Percentiles rank a stretch among this genome's conserved stretches.
These are phyloP conservation scores for Thalia dealbata DNA, from an alignment of 176 grass and related monocot genomes.

Conservation along the genomic window DNA sequence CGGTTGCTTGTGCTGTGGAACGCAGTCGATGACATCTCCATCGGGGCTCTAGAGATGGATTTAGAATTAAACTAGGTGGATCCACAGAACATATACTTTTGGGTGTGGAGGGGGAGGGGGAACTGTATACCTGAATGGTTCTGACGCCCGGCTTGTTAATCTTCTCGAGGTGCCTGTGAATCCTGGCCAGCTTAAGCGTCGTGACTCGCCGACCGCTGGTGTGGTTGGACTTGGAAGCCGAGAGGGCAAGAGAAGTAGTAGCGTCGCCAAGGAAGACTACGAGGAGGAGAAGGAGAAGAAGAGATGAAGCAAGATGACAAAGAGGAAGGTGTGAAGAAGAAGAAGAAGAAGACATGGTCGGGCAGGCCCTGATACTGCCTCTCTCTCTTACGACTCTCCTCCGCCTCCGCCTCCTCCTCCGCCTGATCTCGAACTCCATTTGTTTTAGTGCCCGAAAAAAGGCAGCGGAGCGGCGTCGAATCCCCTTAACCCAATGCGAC, in stretches of 20 bases:
- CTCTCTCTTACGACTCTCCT: slow-evolving; percentile 9
- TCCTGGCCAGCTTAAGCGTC: slow-evolving; percentile 34
- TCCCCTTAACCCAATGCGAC: not conserved
- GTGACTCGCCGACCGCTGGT: slow-evolving; percentile 6
- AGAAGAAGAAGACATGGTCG: not conserved
- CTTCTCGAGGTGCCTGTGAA: slow-evolving; percentile 49
- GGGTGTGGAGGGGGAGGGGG: too few relatives aligned
- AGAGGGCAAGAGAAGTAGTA: not conserved
- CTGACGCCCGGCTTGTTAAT: slow-evolving; percentile 52
- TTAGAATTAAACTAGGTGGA: too few relatives aligned
- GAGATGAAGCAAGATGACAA: slow-evolving; percentile 9
- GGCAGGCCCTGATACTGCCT: not conserved
- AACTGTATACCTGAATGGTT: slow-evolving; percentile 46
- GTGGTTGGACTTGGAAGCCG: slow-evolving; percentile 12
- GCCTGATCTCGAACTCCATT: slow-evolving; percentile 9
- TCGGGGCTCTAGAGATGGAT: slow-evolving; percentile 40
- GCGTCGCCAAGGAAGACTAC: not conserved
- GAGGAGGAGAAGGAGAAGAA: slow-evolving; percentile 23
- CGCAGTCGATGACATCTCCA: slow-evolving; percentile 90
- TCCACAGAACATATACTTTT: too few relatives aligned
- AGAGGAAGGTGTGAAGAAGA: too few relatives aligned
- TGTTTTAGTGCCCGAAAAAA: slow-evolving; percentile 21
- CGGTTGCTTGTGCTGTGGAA: slow-evolving; percentile 53
- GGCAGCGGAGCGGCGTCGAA: not conserved
- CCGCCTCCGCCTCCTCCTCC: not conserved